Base-by-base conservation (phyloP, 345 rosid species). In the Arabidopsis arenosa region DNA sequence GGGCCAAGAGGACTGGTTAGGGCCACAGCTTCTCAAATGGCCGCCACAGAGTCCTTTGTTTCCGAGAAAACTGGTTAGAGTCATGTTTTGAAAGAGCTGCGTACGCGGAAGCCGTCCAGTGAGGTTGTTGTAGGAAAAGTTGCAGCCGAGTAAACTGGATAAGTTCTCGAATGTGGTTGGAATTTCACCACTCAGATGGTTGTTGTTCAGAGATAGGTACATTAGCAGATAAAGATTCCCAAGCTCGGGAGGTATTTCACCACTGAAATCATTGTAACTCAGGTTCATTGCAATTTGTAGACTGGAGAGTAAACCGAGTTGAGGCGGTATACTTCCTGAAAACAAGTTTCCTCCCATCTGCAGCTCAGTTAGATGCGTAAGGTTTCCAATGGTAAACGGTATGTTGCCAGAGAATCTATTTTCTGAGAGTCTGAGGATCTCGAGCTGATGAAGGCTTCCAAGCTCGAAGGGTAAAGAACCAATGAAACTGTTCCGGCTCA, bases 281-380 rank as follows among this genome's bases (percentile, higher is more conserved):
- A 95, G 87, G 80, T 95, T 95, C 91, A 95, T 68, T 14, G 96
- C 95, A 68, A 95, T 95, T 76, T 92, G 99, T 80, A 95, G 82
- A 84, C 97, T 85, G 4, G 91, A 88, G 66, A 95, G 91, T 26
- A 47, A 71, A 71, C 99, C 97, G 52, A 95, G 76, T 76, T 89
- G 84, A n/a, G 83, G 79, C 2, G 97, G 97, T 71, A 95, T 89
- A 48, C 63, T 75, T 26, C 96, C 93, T 2, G 91, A 90, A 74
- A 95, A 88, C 74, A 79, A 64, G 78, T 95, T 95, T 64, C 92
- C 93, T 37, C 97, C 99, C 99, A 95, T 90, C 76, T 92, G 96
- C 61, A 95, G 74, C 85, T 92, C 97, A 0, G 90, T 90, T 73
- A 92, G 79, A 80, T 84, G 97, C 6, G 88, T 80, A 37, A 95